Percentiles rank a stretch among this genome's conserved stretches.
Evolutionary conservation across 2,329 filamentous ascomycete genomes (phyloP).

Genomic region (Penicillium psychrosexuale): DNA sequence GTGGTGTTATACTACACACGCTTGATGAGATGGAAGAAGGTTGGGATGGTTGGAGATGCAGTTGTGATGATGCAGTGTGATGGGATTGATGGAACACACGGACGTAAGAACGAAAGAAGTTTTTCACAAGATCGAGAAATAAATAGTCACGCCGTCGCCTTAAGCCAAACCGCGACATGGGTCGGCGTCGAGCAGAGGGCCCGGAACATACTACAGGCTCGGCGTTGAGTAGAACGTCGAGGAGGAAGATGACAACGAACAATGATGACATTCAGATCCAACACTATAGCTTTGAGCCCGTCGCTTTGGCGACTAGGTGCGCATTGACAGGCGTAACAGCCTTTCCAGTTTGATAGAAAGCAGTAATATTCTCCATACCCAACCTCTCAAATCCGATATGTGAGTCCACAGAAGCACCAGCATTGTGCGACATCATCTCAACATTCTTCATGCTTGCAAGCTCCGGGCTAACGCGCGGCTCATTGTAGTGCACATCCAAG

Average conservation of each 20-base stretch:
- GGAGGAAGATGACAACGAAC: no score
- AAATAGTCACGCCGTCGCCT: no score
- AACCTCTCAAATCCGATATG: constrained; percentile 50
- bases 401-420: constrained; percentile 49
- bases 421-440: constrained; percentile 49
- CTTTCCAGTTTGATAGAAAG: constrained; percentile 34
- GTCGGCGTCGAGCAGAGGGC: no score
- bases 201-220: background rate
- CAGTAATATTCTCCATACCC: constrained; percentile 48
- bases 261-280: background rate
- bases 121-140: no score
- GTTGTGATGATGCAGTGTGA: no score
- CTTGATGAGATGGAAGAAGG: background rate
- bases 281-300: constrained; percentile 13
- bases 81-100: background rate
- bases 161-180: no score
- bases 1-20: background rate
- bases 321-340: constrained; percentile 58
- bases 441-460: constrained; percentile 43
- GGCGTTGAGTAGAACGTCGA: background rate
- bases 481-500: constrained; percentile 54
- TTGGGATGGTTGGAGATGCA: background rate
- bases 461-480: constrained; percentile 50
- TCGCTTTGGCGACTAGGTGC: constrained; percentile 44
- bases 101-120: background rate